Evolutionary conservation across 2,329 filamentous ascomycete genomes (phyloP), one percentile per base, ranked within the genome.

Genomic region (Pseudocercospora fijiensis): DNA sequence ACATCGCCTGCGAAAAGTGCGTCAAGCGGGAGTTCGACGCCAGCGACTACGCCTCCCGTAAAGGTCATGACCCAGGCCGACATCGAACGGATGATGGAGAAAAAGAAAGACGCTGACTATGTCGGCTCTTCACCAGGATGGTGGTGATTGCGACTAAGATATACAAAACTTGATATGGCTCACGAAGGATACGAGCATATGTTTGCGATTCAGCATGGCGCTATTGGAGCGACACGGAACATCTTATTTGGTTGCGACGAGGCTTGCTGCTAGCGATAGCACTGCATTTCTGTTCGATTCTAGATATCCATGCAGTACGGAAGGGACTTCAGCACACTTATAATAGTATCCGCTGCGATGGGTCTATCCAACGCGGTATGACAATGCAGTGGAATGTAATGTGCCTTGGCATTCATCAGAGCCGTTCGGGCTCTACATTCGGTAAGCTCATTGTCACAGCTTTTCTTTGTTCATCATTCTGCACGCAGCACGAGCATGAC

Each of bases 81-180:
- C 55, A 55, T 71, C 18, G 72, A 74, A 61, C 67, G 65, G 27
- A 69, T 71, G 61, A 66, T 70, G 3, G 72, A 74, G 68, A 66
- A 66, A 64, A 73, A 72, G 66, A 67, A 67, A 24, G 73, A 73
- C 58, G 68, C 69, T 3, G 73, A 75, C 60, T 72, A 71, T 57
- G 69, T 73, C 9, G 61, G 62, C 16, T 66, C 63, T 13, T 52
- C 61, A 33, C 60, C 67, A 7, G 63, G 63, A 37, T 65, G 63
- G 63, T 69, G 65, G 67, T 69, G 41, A 65, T 56, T 16, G 24
- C n/a, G 27, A 22, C n/a, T n/a, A n/a, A 13, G 37, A 37, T 16
- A 16, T 13, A 16, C 11, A 30, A 30, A 30, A 18, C 28, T 28
- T 56, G 28, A 18, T 20, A 16, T 37, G 43, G 18, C 22, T 57